These are phyloP conservation scores for Pseudozyma sp. DNA, from an alignment of 1,284 basidiomycete genomes.

Conservation along the genomic window DNA sequence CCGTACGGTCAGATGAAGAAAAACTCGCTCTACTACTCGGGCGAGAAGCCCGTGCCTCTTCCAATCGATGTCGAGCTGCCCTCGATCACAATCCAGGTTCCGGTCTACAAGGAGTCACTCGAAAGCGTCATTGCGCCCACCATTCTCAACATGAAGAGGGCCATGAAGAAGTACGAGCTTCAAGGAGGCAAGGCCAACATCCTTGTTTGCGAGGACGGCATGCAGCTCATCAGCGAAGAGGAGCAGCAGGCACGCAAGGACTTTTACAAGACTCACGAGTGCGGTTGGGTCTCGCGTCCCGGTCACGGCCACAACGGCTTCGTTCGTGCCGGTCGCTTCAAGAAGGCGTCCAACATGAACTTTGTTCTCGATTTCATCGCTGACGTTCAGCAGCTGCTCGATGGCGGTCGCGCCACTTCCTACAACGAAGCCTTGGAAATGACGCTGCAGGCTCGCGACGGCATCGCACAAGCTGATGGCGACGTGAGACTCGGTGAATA, in stretches of 20 bases:
- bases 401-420: conserved; percentile 54
- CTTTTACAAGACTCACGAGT: conserved; percentile 80
- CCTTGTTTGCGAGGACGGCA: conserved; percentile 81
- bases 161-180: conserved; percentile 87
- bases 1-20: conserved; percentile 77
- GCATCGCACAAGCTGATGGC: conserved; percentile 67
- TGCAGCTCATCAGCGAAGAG: conserved; percentile 75
- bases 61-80: conserved; percentile 79
- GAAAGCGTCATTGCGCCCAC: conserved; percentile 75
- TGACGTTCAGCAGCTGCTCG: conserved; percentile 79
- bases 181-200: conserved; percentile 83
- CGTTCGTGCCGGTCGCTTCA: conserved; percentile 84
- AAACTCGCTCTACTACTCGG: conserved; percentile 70
- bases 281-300: conserved; percentile 85
- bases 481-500: conserved; percentile 49
- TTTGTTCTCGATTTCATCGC: conserved; percentile 87
- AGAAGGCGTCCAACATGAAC: conserved; percentile 90
- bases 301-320: conserved; percentile 78
- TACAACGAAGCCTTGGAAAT: conserved; percentile 37
- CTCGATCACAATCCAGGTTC: conserved; percentile 81
- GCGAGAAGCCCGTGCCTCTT: conserved; percentile 72
- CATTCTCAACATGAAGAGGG: conserved; percentile 81
- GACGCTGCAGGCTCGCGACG: conserved; percentile 70
- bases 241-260: conserved; percentile 77
- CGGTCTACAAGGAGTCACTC: conserved; percentile 77